Percentiles rank a stretch among this genome's conserved stretches.
Conservation (phyloP, 805 yeast species). For the Candida stauntonica region DNA sequence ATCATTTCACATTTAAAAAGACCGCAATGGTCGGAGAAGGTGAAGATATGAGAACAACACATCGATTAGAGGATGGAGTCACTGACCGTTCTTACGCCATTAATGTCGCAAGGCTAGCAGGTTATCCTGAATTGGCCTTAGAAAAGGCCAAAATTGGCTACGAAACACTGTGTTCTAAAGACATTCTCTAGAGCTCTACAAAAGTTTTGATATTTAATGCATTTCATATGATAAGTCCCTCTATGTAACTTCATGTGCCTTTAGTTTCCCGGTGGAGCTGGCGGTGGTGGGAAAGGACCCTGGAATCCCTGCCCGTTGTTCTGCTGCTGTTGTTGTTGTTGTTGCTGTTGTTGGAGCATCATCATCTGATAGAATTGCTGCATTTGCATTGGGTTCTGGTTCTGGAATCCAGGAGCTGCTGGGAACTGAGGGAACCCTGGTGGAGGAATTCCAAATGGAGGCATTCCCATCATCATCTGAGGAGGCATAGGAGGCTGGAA, state of each 20-base stretch:
- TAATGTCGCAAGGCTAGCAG: slow-evolving; percentile 91
- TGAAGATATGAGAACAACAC: slow-evolving; percentile 71
- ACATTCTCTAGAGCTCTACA: slow-evolving; percentile 11
- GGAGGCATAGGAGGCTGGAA: background rate
- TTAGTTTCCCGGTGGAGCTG: slow-evolving; percentile 6
- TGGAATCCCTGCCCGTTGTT: too few relatives aligned
- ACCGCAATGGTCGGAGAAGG: slow-evolving; percentile 31
- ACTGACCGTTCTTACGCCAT: slow-evolving; percentile 95
- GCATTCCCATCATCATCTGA: slow-evolving; percentile 2
- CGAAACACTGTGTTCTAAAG: slow-evolving; percentile 4
- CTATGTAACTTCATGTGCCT: too few relatives aligned
- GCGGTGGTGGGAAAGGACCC: slow-evolving; percentile 1
- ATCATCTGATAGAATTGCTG: slow-evolving; percentile 29
- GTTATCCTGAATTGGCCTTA: slow-evolving; percentile 55
- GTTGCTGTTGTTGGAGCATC: slow-evolving; percentile 25
- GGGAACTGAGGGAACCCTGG: slow-evolving; percentile 7
- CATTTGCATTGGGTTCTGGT: slow-evolving; percentile 22
- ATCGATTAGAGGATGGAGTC: slow-evolving; percentile 86
- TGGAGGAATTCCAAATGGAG: slow-evolving; percentile 10
- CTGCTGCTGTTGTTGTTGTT: slow-evolving; percentile 3
- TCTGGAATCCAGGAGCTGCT: slow-evolving; percentile 2
- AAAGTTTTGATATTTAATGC: background rate
- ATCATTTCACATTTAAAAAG: slow-evolving; percentile 78
- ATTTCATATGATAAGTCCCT: slow-evolving; percentile 2
- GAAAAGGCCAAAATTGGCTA: slow-evolving; percentile 12